Evolutionary conservation across 2,329 filamentous ascomycete species (phyloP).

Genomic region (Nakataea oryzae): DNA sequence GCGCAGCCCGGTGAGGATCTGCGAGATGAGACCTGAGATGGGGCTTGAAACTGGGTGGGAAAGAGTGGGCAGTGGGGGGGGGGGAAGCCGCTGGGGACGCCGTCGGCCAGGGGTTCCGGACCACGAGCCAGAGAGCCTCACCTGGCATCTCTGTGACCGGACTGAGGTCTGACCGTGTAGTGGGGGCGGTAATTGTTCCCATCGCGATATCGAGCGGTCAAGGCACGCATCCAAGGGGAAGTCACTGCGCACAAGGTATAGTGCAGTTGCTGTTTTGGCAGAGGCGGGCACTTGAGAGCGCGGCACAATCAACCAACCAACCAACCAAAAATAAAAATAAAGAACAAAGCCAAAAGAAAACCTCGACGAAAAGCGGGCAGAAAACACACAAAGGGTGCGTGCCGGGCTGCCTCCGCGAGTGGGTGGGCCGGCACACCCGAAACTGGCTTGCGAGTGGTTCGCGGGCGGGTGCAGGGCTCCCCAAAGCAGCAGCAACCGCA

Average conservation of each 20-base stretch:
- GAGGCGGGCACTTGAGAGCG: background rate
- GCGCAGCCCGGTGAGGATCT: conserved; percentile 24
- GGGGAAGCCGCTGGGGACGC: conserved; percentile 9
- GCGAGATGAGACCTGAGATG: conserved; percentile 28
- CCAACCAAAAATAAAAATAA: background rate
- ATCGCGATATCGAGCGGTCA: background rate
- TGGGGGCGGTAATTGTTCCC: background rate
- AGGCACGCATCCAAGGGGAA: background rate
- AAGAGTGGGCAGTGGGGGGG: background rate
- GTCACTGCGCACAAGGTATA: background rate
- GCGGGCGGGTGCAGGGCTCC: background rate
- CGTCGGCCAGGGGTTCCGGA: conserved; percentile 11
- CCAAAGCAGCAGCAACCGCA: background rate
- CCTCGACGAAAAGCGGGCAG: too few relatives aligned
- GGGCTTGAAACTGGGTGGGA: conserved; percentile 25
- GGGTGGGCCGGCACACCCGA: background rate
- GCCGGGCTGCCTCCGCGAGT: background rate
- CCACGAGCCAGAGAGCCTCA: conserved; percentile 1
- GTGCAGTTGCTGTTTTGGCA: background rate
- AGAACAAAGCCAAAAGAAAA: background rate
- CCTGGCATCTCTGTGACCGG: conserved; percentile 20
- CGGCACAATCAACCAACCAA: too few relatives aligned
- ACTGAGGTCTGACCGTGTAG: conserved; percentile 17
- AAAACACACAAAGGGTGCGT: background rate
- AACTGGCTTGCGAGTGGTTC: background rate